Conservation (phyloP, 768 basidiomycete genomes). For the Dioszegia crocea region DNA sequence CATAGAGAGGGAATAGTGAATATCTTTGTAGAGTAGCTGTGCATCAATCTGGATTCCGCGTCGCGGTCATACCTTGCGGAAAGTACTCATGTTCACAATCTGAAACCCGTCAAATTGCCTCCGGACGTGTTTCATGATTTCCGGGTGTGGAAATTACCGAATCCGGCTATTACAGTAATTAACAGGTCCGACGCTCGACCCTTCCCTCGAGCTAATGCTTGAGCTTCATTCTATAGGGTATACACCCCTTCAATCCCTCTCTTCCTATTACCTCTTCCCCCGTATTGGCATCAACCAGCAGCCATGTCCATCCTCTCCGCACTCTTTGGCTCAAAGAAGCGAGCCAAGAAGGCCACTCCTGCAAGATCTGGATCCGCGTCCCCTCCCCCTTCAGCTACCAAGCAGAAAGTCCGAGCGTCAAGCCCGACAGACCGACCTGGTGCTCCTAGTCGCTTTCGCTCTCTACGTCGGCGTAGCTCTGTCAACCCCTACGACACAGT, state of each 20-base stretch:
- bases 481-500: background rate
- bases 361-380: background rate
- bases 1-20: background rate
- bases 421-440: background rate
- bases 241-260: background rate
- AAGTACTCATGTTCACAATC: background rate
- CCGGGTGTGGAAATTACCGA: background rate
- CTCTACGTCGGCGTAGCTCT: background rate
- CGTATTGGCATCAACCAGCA: background rate
- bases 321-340: slow-evolving; percentile 25
- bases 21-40: background rate
- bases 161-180: too few species aligned
- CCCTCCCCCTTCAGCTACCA: background rate
- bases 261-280: background rate
- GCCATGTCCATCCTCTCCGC: slow-evolving; percentile 16
- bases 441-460: background rate
- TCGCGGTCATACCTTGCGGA: too few species aligned
- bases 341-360: slow-evolving; percentile 1
- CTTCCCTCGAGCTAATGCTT: too few species aligned
- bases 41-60: too few species aligned
- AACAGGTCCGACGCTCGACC: too few species aligned
- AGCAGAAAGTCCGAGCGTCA: background rate
- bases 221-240: too few species aligned
- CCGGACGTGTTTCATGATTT: background rate
- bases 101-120: background rate